phyloP scores from a whole-genome alignment of 2,329 filamentous ascomycete genomes.

The Diaporthe aspalathi region DNA sequence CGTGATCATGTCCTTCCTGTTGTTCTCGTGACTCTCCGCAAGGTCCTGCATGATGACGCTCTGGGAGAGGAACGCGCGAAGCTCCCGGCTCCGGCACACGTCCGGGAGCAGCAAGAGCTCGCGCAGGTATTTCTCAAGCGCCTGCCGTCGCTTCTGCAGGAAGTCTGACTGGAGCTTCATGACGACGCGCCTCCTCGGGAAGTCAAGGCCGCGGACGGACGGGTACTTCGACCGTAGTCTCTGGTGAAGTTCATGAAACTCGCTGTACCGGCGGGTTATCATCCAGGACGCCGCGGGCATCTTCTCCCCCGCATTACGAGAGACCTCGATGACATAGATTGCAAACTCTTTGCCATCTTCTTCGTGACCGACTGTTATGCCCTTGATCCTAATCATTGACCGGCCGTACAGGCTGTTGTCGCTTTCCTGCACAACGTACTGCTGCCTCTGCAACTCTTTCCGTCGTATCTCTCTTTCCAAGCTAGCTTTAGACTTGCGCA shows the following conservation, averaged over 20 bases:
- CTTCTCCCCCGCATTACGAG: constrained; percentile 89
- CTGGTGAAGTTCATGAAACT: constrained; percentile 96
- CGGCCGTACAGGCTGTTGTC: constrained; percentile 97
- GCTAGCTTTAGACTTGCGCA: constrained; percentile 94
- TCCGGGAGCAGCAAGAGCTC: constrained; percentile 88
- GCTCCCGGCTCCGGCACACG: constrained; percentile 91
- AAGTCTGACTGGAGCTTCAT: constrained; percentile 98
- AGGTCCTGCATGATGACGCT: constrained; percentile 78
- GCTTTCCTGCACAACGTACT: constrained; percentile 97
- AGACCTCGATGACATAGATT: constrained; percentile 92
- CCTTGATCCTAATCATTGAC: constrained; percentile 89
- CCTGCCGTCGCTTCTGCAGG: constrained; percentile 85
- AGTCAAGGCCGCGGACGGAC: constrained; percentile 89
- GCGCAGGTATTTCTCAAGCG: constrained; percentile 85
- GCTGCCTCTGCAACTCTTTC: constrained; percentile 95
- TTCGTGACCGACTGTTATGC: constrained; percentile 90
- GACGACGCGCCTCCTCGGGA: constrained; percentile 89
- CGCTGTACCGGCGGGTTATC: constrained; percentile 92
- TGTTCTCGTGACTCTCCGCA: constrained; percentile 67
- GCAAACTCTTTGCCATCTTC: constrained; percentile 94
- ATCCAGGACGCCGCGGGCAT: constrained; percentile 97
- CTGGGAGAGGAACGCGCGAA: constrained; percentile 92
- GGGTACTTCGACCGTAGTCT: constrained; percentile 86
- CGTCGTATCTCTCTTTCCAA: constrained; percentile 90
- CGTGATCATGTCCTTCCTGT: constrained; percentile 88